Base-by-base conservation (phyloP, 495 filamentous ascomycete genomes). In the Physcia stellaris region DNA sequence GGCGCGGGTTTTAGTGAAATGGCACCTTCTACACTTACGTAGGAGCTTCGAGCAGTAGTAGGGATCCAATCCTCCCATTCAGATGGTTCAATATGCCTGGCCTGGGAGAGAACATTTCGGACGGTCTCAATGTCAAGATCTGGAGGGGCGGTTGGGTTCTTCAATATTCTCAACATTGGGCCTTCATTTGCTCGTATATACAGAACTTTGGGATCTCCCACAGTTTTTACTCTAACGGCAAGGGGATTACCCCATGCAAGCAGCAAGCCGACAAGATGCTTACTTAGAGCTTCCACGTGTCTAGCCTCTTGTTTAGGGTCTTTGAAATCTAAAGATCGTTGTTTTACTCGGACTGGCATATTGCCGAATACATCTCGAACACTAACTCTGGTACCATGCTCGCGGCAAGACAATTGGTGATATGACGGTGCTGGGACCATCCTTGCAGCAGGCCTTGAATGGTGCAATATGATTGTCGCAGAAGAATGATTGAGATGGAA, bases 281-380 rank as follows among this genome's bases (percentile, higher is more conserved):
- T 67, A 47, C 68, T 72, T 18, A 95, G 59, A 2, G 61, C 57
- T 11, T 83, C 73, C 79, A 84, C 88, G 36, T 81, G 70, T 38
- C 69, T 69, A 21, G 86, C 79, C 2, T 74, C 42, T 31, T 80
- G 71, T 9, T 67, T 59, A 2, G 63, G 61, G 36, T 57, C 61
- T 37, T 68, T 57, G 10, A 61, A 46, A 32, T 54, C 39, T 4
- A 66, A 49, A 9, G 71, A 67, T 47, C 86, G 70, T 50, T 81
- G 82, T 58, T 90, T 94, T 16, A 95, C 78, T n/a, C 92, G 79
- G 9, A 98, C 90, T 2, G 90, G 90, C 79, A 98, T 86, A 34
- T 84, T 86, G 1, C 88, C 90, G 58, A 95, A 96, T 10, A 98
- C 64, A 50, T 94, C 82, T 43, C 83, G 75, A 2, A 95, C 83